Base-by-base conservation (phyloP, 257 asterid species). In the Buddleja alternifolia region DNA sequence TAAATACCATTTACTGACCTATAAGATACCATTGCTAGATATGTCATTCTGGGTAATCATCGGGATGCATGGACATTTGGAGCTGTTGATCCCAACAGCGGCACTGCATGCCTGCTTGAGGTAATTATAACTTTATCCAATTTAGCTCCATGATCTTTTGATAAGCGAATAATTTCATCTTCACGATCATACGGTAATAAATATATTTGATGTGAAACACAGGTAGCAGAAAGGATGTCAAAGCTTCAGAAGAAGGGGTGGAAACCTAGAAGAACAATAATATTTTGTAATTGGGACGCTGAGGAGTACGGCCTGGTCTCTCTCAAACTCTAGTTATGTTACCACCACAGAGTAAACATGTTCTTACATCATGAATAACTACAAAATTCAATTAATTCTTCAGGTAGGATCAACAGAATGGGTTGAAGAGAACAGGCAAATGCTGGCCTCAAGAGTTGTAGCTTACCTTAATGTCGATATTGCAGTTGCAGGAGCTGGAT, bases 21-120 rank as follows among this genome's bases (percentile, higher is more conserved):
- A 46, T 63, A 64, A 7, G 73, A 40, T 60, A 67, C 32, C 29
- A 59, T 75, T 23, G 70, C 44, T 67, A 89, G 95, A 71, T 87
- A 24, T 77, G 92, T 92, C 67, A 87, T 89, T 78, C 77, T 92
- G 74, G 98, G 96, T 15, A 92, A 92, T 77, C 98, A 92, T 79
- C 87, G 96, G 40, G 96, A 92, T 68, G 98, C 98, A 23, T 92
- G 98, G 98, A 82, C 98, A 48, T 92, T 92, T 73, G 96, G 98
- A 77, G 96, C 96, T 61, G 94, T 59, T 57, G 98, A 89, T 83
- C 96, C 98, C 19, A 89, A 83, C 54, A 92, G 96, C 72, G 98
- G 98, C 73, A 89, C 98, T 3, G 95, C 96, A 47, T 73, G 90
- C 73, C 81, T 92, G 78, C 95, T 92, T 37, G 96, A 84, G 94